Evolutionary conservation across 306 rosid genomes (phyloP).

Genomic region (Prunus padus): DNA sequence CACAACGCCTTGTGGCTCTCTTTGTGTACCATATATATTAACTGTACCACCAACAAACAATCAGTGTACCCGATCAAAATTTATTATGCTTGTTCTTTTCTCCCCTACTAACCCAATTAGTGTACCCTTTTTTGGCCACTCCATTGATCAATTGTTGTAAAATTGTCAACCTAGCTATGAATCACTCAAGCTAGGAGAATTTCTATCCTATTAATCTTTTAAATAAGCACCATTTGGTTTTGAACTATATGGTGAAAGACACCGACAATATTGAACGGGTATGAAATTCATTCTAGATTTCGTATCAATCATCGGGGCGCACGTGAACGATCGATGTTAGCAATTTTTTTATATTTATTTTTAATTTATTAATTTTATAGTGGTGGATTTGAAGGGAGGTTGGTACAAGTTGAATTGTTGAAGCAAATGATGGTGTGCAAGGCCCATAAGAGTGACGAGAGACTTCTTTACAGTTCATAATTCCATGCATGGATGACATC

Average conservation of each 20-base stretch:
- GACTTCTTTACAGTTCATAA: slow-evolving; percentile 18
- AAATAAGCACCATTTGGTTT: background rate
- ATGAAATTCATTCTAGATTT: no score
- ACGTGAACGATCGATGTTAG: no score
- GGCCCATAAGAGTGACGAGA: background rate
- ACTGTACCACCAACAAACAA: slow-evolving; percentile 23
- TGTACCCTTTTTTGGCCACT: background rate
- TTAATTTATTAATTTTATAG: background rate
- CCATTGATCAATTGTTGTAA: background rate
- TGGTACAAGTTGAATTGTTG: slow-evolving; percentile 17
- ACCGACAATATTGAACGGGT: background rate
- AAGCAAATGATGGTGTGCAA: background rate
- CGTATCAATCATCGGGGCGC: no score
- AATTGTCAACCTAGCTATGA: background rate
- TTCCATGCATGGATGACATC: slow-evolving; percentile 35
- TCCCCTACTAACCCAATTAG: background rate
- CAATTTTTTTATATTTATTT: no score
- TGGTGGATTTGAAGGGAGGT: background rate
- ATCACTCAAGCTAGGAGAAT: background rate
- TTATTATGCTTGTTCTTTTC: background rate
- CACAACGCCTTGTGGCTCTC: slow-evolving; percentile 13
- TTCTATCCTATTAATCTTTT: background rate
- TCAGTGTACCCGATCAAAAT: background rate
- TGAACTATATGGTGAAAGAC: background rate
- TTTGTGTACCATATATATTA: background rate